Evolutionary conservation across 2,329 filamentous ascomycete species (phyloP), one percentile per base, ranked within the genome.

Genomic region (Rhynchosporium agropyri): DNA sequence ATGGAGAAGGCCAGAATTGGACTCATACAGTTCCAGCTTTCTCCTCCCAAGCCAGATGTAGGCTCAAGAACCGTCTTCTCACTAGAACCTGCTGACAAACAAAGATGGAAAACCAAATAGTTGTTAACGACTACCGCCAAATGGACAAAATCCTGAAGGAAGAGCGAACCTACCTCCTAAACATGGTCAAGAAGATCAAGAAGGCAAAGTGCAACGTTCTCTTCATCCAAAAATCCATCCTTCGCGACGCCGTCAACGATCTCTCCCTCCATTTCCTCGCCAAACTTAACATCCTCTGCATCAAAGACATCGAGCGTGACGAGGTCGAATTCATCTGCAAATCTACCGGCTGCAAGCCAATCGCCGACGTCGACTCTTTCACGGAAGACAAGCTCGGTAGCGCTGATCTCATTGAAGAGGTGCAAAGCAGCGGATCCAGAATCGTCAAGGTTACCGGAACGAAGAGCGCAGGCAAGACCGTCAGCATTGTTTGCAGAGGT

Each of bases 71-170:
- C 15, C 8, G n/a, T 4, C 28, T 6, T 33, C 46, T 54, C 7
- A 6, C 2, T 5, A 28, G 9, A 53, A 6, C 70, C 12, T 50
- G 33, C 62, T 68, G 54, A 70, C 46, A 56, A 61, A 63, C 62
- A 55, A 71, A 92, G 87, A 99, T 99, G 95, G 95, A 99, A 82
- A 99, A 99, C 80, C 95, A 96, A 75, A 98, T 99, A 68, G 89
- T 96, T 38, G 95, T 99, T 74, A 99, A 99, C 79, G 95, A 99
- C 81, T 99, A 99, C 84, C 87, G 95, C 75, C 95, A 99, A 78
- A 99, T 99, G 95, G 95, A 99, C 83, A 99, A 98, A 85, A 99
- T 99, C 70, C 86, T 99, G 72, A 99, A 99, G 81, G 95, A 99
- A 80, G 95, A 99, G 82, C 91, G 95, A 70, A 91, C 95, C 71